Percentiles rank a stretch among this genome's conserved stretches.
phyloP scores from a whole-genome alignment of 2,329 filamentous ascomycete species.

The Albifimbria verrucaria region DNA sequence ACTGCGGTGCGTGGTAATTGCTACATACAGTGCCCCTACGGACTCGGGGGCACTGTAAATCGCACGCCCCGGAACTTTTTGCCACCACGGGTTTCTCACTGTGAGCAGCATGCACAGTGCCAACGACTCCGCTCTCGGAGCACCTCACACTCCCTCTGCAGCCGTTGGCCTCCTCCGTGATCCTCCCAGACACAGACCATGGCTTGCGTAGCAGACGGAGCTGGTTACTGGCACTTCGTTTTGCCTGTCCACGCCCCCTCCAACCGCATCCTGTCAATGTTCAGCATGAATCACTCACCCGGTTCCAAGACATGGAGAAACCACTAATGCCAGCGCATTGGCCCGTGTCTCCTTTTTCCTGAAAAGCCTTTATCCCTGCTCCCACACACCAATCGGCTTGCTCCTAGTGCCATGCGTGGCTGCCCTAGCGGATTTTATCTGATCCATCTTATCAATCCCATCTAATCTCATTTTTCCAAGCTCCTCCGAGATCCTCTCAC shows the following conservation, averaged over 20 bases:
- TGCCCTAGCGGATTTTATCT: conserved; percentile 10
- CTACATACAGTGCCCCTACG: neutral
- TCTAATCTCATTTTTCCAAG: conserved; percentile 23
- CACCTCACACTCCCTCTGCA: too few species aligned
- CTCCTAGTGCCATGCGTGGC: conserved; percentile 7
- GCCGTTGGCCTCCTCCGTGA: too few species aligned
- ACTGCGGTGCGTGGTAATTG: too few species aligned
- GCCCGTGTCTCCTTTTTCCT: conserved; percentile 7
- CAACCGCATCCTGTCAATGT: too few species aligned
- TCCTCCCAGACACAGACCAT: too few species aligned
- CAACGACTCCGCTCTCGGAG: neutral
- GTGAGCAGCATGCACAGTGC: neutral
- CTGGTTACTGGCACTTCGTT: too few species aligned
- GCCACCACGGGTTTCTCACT: neutral
- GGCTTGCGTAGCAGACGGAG: too few species aligned
- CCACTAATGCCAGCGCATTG: too few species aligned
- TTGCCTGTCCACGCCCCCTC: too few species aligned
- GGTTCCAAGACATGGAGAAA: too few species aligned
- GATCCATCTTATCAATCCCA: conserved; percentile 24
- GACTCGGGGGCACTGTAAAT: neutral
- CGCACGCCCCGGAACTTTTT: neutral
- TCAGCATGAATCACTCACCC: too few species aligned
- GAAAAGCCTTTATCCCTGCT: conserved; percentile 4
- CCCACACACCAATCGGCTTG: conserved; percentile 14
- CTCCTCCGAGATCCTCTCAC: too few species aligned